Evolutionary conservation across 352 stramenopile species (phyloP).

Genomic region (Pythium grandisporangium): DNA sequence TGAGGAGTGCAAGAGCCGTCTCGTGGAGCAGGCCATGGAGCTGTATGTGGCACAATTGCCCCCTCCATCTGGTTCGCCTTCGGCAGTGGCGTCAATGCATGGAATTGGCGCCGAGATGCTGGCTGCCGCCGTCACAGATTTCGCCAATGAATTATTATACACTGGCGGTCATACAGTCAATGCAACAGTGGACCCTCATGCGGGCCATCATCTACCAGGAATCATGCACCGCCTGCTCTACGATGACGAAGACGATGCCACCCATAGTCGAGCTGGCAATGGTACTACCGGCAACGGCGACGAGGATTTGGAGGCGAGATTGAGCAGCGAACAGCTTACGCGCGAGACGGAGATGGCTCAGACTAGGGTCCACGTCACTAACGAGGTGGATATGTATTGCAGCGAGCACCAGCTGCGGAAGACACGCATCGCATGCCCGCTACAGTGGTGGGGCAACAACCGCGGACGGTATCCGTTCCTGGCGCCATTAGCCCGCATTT

Average conservation of each 20-base stretch:
- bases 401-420: conserved; percentile 34
- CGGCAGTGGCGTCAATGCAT: too few relatives aligned
- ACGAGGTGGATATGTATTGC: conserved; percentile 31
- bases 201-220: conserved; percentile 15
- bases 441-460: conserved; percentile 36
- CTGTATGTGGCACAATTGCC: neutral
- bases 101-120: too few relatives aligned
- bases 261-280: too few relatives aligned
- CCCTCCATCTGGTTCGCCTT: too few relatives aligned
- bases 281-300: too few relatives aligned
- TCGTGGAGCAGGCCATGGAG: conserved; percentile 6
- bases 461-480: conserved; percentile 32
- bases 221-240: conserved; percentile 44
- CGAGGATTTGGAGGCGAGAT: too few relatives aligned
- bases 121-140: too few relatives aligned
- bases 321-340: too few relatives aligned
- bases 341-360: conserved; percentile 31
- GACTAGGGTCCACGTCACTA: conserved; percentile 17
- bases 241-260: conserved; percentile 36
- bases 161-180: too few relatives aligned
- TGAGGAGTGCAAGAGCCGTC: conserved; percentile 11
- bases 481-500: conserved; percentile 23
- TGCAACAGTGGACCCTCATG: conserved; percentile 15
- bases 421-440: conserved; percentile 23
- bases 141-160: too few relatives aligned